Percentiles rank a stretch among this genome's conserved stretches.
Conservation (phyloP, 371 early-diverging fungal species). For the Mucor circinelloides region DNA sequence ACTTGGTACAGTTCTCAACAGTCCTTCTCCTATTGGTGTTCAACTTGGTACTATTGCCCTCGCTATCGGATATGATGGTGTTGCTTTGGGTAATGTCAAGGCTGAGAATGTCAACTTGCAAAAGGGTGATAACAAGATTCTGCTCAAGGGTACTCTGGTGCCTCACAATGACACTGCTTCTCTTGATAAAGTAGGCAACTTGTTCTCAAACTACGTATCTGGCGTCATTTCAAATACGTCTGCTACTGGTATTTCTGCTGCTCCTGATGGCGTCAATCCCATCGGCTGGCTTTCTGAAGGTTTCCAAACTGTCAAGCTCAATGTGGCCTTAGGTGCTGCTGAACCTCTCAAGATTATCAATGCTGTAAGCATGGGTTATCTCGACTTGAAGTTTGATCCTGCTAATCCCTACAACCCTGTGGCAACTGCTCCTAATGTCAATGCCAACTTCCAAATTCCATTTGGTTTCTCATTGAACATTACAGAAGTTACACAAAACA, state of each 20-base stretch:
- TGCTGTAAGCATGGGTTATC: conserved; percentile 54
- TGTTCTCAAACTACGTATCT: conserved; percentile 61
- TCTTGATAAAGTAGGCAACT: conserved; percentile 46
- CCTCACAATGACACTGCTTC: conserved; percentile 51
- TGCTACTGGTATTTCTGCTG: conserved; percentile 59
- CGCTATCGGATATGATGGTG: conserved; percentile 55
- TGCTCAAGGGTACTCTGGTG: conserved; percentile 54
- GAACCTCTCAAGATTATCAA: conserved; percentile 55
- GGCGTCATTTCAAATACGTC: conserved; percentile 51
- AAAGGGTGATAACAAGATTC: conserved; percentile 52
- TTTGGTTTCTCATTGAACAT: conserved; percentile 61
- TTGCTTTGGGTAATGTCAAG: conserved; percentile 52
- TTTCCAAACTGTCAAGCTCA: conserved; percentile 55
- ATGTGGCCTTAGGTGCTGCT: conserved; percentile 49
- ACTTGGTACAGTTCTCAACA: conserved; percentile 55
- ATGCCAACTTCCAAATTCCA: conserved; percentile 57
- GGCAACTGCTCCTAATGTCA: conserved; percentile 49
- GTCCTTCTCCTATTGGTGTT: conserved; percentile 65
- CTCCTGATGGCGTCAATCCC: conserved; percentile 61
- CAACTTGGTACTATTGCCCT: conserved; percentile 61
- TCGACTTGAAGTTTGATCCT: conserved; percentile 54
- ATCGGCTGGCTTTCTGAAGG: conserved; percentile 62
- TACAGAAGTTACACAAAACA: conserved; percentile 55
- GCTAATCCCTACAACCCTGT: conserved; percentile 53
- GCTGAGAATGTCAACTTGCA: conserved; percentile 47